A percentile compares a stretch with the other conserved stretches of the same genome.
phyloP scores from a whole-genome alignment of 1,139 yeast species.

The Suhomyces maxii region DNA sequence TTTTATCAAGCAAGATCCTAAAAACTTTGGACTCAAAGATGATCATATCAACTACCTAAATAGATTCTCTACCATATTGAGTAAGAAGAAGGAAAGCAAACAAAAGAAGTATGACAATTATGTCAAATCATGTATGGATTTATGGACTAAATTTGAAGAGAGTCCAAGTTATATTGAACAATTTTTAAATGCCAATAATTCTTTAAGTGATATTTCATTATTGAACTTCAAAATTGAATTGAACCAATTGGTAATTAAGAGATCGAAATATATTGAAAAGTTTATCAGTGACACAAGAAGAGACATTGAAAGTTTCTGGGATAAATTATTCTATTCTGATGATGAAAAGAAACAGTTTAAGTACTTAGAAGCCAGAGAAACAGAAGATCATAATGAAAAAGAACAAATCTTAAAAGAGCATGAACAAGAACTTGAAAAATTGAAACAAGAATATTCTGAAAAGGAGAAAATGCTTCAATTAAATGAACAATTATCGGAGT shows the following conservation, averaged over 20 bases:
- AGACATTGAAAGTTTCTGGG: conserved; percentile 65
- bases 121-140: conserved; percentile 35
- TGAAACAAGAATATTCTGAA: conserved; percentile 51
- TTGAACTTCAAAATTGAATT: conserved; percentile 53
- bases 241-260: conserved; percentile 55
- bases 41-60: conserved; percentile 35
- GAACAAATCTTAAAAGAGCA: conserved; percentile 58
- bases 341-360: conserved; percentile 40
- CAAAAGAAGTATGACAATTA: conserved; percentile 36
- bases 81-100: conserved; percentile 30
- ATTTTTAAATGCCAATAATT: conserved; percentile 39
- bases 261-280: conserved; percentile 64
- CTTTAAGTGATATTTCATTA: conserved; percentile 39
- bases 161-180: conserved; percentile 31
- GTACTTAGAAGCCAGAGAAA: conserved; percentile 23
- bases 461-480: conserved; percentile 56
- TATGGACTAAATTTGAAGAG: conserved; percentile 56
- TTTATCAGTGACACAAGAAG: conserved; percentile 63
- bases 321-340: conserved; percentile 55
- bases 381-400: conserved; percentile 24
- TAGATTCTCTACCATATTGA: conserved; percentile 29
- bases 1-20: conserved; percentile 39
- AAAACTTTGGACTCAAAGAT: conserved; percentile 41
- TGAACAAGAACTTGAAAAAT: conserved; percentile 56
- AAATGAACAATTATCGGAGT: conserved; percentile 53